phyloP scores from a whole-genome alignment of 2,329 filamentous ascomycete genomes.

The Epichloe brachyelytri region DNA sequence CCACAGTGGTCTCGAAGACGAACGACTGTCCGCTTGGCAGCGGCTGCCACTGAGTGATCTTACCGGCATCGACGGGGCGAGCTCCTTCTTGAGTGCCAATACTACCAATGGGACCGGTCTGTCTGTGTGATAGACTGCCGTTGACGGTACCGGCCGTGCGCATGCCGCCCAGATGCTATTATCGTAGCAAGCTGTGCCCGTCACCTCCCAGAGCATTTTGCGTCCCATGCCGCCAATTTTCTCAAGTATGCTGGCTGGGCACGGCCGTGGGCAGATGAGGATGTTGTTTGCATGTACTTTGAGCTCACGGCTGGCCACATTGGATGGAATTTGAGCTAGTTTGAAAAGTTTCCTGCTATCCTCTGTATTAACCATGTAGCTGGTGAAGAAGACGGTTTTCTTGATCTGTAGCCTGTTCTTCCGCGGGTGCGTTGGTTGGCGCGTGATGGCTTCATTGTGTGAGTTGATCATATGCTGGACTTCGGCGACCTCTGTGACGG shows the following conservation, averaged over 20 bases:
- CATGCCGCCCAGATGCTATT: constrained; percentile 79
- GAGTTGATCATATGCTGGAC: constrained; percentile 81
- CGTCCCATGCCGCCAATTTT: constrained; percentile 80
- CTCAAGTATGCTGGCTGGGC: constrained; percentile 57
- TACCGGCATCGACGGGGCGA: constrained; percentile 64
- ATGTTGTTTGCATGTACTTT: constrained; percentile 82
- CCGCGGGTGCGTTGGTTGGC: constrained; percentile 21
- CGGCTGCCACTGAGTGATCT: constrained; percentile 75
- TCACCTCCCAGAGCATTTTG: constrained; percentile 75
- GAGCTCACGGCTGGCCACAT: constrained; percentile 55
- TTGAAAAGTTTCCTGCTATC: constrained; percentile 62
- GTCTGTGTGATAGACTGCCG: constrained; percentile 62
- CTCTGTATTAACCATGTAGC: constrained; percentile 65
- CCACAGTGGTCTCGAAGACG: constrained; percentile 70
- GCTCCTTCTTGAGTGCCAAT: constrained; percentile 63
- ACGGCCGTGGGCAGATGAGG: constrained; percentile 71
- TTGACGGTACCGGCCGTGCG: constrained; percentile 57
- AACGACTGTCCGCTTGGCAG: constrained; percentile 57
- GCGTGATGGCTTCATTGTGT: constrained; percentile 52
- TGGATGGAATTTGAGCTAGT: constrained; percentile 51
- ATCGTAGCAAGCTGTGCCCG: constrained; percentile 60
- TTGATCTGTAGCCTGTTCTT: constrained; percentile 54
- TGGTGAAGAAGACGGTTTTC: constrained; percentile 82
- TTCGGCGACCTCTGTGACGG: constrained; percentile 66
- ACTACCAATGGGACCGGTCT: constrained; percentile 70